Conservation (phyloP, 352 stramenopile species). For the Globisporangium nodosum region DNA sequence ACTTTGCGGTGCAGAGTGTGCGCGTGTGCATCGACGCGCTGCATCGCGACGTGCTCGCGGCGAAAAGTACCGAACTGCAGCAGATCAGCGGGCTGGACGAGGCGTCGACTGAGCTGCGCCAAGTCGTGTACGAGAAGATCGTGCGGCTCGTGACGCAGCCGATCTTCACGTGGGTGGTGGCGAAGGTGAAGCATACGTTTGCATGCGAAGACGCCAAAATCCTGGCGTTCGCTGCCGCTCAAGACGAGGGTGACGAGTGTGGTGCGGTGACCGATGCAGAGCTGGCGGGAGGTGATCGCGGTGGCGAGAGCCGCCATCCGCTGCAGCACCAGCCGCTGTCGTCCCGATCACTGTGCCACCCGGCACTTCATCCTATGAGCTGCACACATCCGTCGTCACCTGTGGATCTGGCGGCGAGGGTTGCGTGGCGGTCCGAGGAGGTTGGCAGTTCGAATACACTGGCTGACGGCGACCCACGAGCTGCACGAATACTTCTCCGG, state of each 20-base stretch:
- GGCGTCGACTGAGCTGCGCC: conserved; percentile 21
- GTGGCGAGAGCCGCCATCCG: not conserved
- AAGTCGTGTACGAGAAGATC: conserved; percentile 28
- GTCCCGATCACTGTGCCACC: conserved; percentile 7
- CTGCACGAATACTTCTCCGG: not conserved
- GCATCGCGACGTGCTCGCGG: conserved; percentile 25
- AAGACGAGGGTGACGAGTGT: not conserved
- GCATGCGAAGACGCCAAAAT: conserved; percentile 20
- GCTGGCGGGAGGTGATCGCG: not conserved
- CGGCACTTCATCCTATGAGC: conserved; percentile 2
- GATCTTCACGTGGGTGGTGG: conserved; percentile 28
- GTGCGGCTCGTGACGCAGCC: conserved; percentile 31
- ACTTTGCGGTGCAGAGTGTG: conserved; percentile 20
- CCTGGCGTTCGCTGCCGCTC: not conserved
- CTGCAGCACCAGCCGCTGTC: conserved; percentile 15
- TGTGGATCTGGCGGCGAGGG: conserved; percentile 12
- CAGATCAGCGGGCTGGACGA: conserved; percentile 43
- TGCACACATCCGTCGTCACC: conserved; percentile 2
- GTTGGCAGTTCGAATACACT: not conserved
- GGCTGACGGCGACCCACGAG: not conserved
- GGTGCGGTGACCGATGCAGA: no score
- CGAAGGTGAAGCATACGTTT: conserved; percentile 33
- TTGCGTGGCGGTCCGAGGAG: not conserved
- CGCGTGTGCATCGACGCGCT: conserved; percentile 25
- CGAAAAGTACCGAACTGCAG: conserved; percentile 34